Conservation (phyloP, 1,284 basidiomycete species). For the Hemileia vastatrix region DNA sequence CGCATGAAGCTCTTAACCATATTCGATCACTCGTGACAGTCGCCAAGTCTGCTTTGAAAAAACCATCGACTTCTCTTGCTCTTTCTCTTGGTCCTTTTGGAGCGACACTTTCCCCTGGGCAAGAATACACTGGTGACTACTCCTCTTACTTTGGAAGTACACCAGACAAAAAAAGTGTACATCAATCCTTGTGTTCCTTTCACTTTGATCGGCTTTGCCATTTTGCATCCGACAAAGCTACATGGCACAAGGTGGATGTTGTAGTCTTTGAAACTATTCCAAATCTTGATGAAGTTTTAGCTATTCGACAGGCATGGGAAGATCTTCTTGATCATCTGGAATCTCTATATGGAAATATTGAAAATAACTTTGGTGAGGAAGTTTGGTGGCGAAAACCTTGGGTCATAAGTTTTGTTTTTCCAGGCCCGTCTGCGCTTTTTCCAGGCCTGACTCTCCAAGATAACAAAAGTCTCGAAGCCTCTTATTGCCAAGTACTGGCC, state of each 20-base stretch:
- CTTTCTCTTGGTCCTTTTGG: slow-evolving; percentile 67
- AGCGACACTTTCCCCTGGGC: slow-evolving; percentile 56
- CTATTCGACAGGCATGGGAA: slow-evolving; percentile 53
- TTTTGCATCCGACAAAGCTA: slow-evolving; percentile 50
- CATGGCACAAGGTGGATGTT: slow-evolving; percentile 56
- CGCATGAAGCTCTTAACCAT: background rate
- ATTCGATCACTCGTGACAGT: background rate
- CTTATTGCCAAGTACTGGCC: too few relatives aligned
- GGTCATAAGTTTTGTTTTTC: slow-evolving; percentile 68
- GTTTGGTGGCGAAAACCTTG: slow-evolving; percentile 52
- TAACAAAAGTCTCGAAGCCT: too few relatives aligned
- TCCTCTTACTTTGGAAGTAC: slow-evolving; percentile 15
- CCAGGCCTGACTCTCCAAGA: too few relatives aligned
- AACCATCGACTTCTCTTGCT: slow-evolving; percentile 47
- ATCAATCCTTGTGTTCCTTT: slow-evolving; percentile 6
- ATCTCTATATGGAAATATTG: slow-evolving; percentile 41
- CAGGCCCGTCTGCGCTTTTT: slow-evolving; percentile 40
- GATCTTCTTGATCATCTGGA: slow-evolving; percentile 44
- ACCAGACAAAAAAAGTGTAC: background rate
- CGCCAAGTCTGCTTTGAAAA: background rate
- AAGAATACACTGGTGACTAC: slow-evolving; percentile 49
- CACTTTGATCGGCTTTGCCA: slow-evolving; percentile 51
- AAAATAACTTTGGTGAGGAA: slow-evolving; percentile 14
- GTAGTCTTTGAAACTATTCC: slow-evolving; percentile 74
- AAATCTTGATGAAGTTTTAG: slow-evolving; percentile 56